These are phyloP conservation scores for Hypholoma sublateritium DNA, from an alignment of 768 basidiomycete genomes.

Conservation along the genomic window DNA sequence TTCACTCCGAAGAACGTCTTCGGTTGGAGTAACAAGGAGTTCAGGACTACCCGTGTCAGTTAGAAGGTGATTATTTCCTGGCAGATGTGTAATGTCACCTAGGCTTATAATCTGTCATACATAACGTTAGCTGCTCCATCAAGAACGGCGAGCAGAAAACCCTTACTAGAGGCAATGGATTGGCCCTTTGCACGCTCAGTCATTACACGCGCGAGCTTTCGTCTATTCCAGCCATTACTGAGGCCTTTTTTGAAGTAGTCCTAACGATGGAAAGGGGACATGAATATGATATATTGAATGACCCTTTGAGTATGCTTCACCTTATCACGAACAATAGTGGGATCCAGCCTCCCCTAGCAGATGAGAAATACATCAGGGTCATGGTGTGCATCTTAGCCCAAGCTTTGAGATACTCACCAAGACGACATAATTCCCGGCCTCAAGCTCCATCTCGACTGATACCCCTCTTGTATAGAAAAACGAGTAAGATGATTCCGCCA, in stretches of 20 bases:
- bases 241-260: conserved; percentile 27
- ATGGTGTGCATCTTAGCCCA: background rate
- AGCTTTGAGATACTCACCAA: conserved; percentile 25
- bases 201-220: conserved; percentile 26
- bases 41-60: conserved; percentile 9
- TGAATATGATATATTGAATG: background rate
- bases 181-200: conserved; percentile 28
- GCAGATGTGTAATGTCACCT: conserved; percentile 11
- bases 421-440: conserved; percentile 42
- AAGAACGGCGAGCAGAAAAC: background rate
- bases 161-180: conserved; percentile 31
- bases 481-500: conserved; percentile 32
- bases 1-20: conserved; percentile 14
- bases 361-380: background rate
- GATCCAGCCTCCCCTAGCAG: conserved; percentile 22
- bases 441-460: conserved; percentile 38
- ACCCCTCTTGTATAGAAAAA: conserved; percentile 33
- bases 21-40: conserved; percentile 12
- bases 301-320: conserved; percentile 1
- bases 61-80: background rate
- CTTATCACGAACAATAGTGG: conserved; percentile 13
- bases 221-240: conserved; percentile 26
- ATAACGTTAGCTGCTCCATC: background rate
- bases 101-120: conserved; percentile 22
- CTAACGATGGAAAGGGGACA: conserved; percentile 8